Evolutionary conservation across 108 stramenopile species (phyloP), one percentile per base, ranked within the genome.

Genomic region (Fragilaria crotonensis): DNA sequence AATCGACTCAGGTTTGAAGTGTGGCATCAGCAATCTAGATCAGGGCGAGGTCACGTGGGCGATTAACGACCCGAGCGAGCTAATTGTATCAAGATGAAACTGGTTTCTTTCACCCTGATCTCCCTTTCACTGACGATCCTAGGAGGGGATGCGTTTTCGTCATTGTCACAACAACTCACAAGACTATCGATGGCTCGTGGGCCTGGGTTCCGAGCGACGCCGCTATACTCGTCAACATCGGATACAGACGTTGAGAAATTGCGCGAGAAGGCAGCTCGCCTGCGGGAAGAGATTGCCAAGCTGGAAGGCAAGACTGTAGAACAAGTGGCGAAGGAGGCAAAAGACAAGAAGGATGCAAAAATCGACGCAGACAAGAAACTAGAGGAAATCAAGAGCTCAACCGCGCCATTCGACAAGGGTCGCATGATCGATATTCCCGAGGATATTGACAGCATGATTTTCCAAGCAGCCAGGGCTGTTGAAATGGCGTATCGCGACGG

Each of bases 401-500:
- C 51, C 44, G 21, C 30, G 48, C 59, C 60, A 30, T 53, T 64
- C 36, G 32, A 46, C 11, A 53, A 63, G 52, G 62, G 50, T 60
- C 19, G 57, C 66, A 33, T 80, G 77, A 2, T 65, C 84, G 32
- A 68, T 22, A 74, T 87, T 22, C 79, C 89, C 0, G 33, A 65
- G 29, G 67, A 73, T 1, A 33, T 66, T n/a, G 74, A 82, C 25
- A 76, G 75, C 45, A 77, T 79, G 67, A 68, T 83, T 7, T 67
- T 65, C 30, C 89, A 85, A 53, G 89, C 84, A 7, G 73, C 83
- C 19, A 65, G 70, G 7, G 80, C 89, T 22, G 68, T 87, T 1
- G 86, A 91, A 58, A 71, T 82, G 5, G 89, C 89, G 4, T 87
- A 70, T 53, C 62, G 62, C 19, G 85, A 91, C 57, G 86, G 86